Evolutionary conservation across 2,329 filamentous ascomycete species (phyloP).

Genomic region (Myriangium duriaei): DNA sequence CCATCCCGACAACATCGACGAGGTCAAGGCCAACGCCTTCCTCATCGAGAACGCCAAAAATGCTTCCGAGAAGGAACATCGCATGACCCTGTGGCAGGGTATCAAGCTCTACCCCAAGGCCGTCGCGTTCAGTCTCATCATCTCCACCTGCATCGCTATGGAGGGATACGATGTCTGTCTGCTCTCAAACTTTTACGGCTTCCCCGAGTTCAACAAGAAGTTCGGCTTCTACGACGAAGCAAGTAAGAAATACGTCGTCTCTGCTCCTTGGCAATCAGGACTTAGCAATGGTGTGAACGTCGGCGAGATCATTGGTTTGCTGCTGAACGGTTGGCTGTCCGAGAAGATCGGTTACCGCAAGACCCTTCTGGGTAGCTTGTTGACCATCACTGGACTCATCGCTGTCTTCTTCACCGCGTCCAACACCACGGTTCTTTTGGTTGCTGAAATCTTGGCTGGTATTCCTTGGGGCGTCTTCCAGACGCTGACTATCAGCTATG

Average conservation of each 20-base stretch:
- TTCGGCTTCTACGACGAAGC: conserved; percentile 30
- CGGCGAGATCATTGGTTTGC: conserved; percentile 34
- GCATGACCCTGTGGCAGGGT: conserved; percentile 53
- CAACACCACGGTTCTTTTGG: conserved; percentile 30
- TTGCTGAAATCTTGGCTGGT: conserved; percentile 36
- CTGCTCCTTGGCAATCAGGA: conserved; percentile 35
- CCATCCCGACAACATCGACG: conserved; percentile 5
- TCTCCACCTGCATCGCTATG: conserved; percentile 87
- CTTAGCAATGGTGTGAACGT: conserved; percentile 36
- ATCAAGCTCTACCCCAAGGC: conserved; percentile 78
- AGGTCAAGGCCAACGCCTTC: conserved; percentile 12
- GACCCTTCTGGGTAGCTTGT: conserved; percentile 33
- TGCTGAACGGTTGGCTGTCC: conserved; percentile 35
- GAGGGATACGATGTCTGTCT: conserved; percentile 77
- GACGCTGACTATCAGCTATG: conserved; percentile 38
- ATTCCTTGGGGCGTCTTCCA: conserved; percentile 38
- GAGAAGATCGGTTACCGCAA: conserved; percentile 35
- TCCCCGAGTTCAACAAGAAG: conserved; percentile 34
- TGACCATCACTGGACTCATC: conserved; percentile 31
- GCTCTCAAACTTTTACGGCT: conserved; percentile 64
- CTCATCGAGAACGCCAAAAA: conserved; percentile 30
- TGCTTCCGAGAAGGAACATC: conserved; percentile 37
- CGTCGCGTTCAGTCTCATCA: conserved; percentile 68
- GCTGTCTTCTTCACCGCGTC: conserved; percentile 39
- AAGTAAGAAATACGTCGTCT: conserved; percentile 29